Evolutionary conservation across 306 rosid species (phyloP).

Genomic region (Sophora flavescens): DNA sequence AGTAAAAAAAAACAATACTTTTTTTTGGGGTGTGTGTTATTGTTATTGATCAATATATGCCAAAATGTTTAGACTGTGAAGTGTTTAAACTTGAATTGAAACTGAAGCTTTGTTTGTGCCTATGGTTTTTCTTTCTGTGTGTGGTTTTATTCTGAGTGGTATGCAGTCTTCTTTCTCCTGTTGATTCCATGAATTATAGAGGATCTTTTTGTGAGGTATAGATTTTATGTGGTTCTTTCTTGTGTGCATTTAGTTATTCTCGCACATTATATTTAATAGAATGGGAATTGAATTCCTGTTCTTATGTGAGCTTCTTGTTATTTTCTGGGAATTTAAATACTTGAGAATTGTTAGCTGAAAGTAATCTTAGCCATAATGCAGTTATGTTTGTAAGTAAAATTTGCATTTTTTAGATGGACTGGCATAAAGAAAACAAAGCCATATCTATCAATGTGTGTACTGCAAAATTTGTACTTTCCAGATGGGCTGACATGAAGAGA

Average conservation of each 20-base stretch:
- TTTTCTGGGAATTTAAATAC: constrained; percentile 23
- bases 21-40: constrained; percentile 23
- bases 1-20: constrained; percentile 34
- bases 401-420: constrained; percentile 29
- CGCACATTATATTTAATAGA: constrained; percentile 24
- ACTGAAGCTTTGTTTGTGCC: constrained; percentile 37
- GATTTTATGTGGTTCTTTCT: constrained; percentile 9
- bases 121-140: constrained; percentile 10
- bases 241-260: constrained; percentile 14
- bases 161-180: constrained; percentile 22
- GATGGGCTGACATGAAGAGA: constrained; percentile 27
- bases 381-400: background rate
- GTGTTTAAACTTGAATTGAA: constrained; percentile 30
- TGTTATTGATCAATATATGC: constrained; percentile 31
- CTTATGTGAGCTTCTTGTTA: constrained; percentile 9
- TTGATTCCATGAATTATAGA: constrained; percentile 4
- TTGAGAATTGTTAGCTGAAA: constrained; percentile 14
- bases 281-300: constrained; percentile 21
- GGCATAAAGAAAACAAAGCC: constrained; percentile 30
- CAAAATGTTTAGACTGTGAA: constrained; percentile 16
- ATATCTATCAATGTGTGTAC: constrained; percentile 30
- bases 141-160: constrained; percentile 17
- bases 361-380: constrained; percentile 19
- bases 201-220: constrained; percentile 9
- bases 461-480: constrained; percentile 37